These are phyloP conservation scores for Galerina marginata DNA, from an alignment of 768 basidiomycete genomes.

Conservation along the genomic window DNA sequence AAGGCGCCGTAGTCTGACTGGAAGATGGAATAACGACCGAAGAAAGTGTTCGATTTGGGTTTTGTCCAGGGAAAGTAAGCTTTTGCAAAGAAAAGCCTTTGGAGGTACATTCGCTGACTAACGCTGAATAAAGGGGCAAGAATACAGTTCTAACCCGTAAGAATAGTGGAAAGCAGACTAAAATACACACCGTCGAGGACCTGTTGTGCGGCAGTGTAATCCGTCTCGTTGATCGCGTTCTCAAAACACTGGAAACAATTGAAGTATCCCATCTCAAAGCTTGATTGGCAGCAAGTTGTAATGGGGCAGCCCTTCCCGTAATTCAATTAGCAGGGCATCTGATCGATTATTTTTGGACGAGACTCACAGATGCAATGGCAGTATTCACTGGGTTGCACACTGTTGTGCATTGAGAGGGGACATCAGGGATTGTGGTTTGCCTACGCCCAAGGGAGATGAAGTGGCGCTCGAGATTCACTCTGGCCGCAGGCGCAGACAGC, in stretches of 20 bases:
- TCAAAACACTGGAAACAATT: constrained; percentile 48
- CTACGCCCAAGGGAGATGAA: constrained; percentile 15
- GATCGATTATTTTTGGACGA: not conserved
- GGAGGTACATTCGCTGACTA: constrained; percentile 27
- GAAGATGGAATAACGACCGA: constrained; percentile 1
- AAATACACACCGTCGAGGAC: constrained; percentile 43
- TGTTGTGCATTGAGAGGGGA: constrained; percentile 38
- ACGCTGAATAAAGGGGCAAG: constrained; percentile 14
- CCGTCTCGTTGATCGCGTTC: constrained; percentile 29
- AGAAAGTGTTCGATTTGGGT: constrained; percentile 12
- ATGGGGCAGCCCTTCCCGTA: constrained; percentile 31
- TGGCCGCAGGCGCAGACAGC: not conserved
- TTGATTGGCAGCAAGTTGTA: constrained; percentile 41
- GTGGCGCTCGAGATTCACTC: not conserved
- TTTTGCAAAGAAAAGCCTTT: constrained; percentile 27
- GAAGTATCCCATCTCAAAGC: constrained; percentile 45
- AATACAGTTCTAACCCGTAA: constrained; percentile 27
- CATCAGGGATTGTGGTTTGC: constrained; percentile 24
- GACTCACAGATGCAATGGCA: constrained; percentile 22
- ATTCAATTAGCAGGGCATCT: not conserved
- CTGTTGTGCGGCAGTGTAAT: constrained; percentile 36
- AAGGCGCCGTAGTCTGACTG: not conserved
- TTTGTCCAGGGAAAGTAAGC: constrained; percentile 32
- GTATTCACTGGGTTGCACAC: constrained; percentile 35
- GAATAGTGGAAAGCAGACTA: constrained; percentile 28